Evolutionary conservation across 1,284 basidiomycete genomes (phyloP).

Genomic region (Peniophora sp.): DNA sequence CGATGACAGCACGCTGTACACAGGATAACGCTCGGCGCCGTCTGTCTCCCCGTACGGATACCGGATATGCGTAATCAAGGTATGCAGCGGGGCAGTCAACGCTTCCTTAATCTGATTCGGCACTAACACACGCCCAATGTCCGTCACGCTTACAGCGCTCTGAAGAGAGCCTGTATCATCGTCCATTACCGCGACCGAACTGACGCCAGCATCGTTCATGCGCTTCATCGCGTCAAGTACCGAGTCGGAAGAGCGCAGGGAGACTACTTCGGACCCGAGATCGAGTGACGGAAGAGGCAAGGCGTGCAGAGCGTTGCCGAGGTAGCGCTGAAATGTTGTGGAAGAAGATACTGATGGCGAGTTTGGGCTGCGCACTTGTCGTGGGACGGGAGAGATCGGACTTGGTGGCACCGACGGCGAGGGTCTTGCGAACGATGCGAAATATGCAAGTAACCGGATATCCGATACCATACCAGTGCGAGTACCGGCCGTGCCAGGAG

Average conservation of each 20-base stretch:
- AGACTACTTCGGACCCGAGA: constrained; percentile 52
- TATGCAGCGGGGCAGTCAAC: constrained; percentile 51
- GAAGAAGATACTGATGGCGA: constrained; percentile 7
- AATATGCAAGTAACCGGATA: constrained; percentile 54
- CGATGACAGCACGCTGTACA: constrained; percentile 62
- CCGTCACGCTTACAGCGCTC: constrained; percentile 72
- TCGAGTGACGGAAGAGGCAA: constrained; percentile 60
- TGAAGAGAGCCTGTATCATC: constrained; percentile 51
- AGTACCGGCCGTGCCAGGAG: constrained; percentile 24
- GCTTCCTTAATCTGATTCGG: constrained; percentile 72
- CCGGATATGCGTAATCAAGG: constrained; percentile 62
- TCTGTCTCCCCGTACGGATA: constrained; percentile 62
- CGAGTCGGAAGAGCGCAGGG: constrained; percentile 43
- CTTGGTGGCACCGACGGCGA: constrained; percentile 15
- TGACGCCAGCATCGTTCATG: constrained; percentile 76
- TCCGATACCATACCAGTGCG: constrained; percentile 56
- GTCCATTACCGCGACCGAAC: constrained; percentile 67
- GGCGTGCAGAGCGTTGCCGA: constrained; percentile 46
- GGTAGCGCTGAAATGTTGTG: constrained; percentile 35
- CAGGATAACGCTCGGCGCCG: constrained; percentile 68
- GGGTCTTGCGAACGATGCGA: constrained; percentile 38
- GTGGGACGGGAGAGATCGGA: constrained; percentile 7
- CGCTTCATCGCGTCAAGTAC: constrained; percentile 71
- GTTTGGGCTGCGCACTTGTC: constrained; percentile 4
- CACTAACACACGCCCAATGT: constrained; percentile 68